A percentile compares a stretch with the other conserved stretches of the same genome.
phyloP scores from a whole-genome alignment of 352 stramenopile genomes.

The Salisapilia sapeloensis region DNA sequence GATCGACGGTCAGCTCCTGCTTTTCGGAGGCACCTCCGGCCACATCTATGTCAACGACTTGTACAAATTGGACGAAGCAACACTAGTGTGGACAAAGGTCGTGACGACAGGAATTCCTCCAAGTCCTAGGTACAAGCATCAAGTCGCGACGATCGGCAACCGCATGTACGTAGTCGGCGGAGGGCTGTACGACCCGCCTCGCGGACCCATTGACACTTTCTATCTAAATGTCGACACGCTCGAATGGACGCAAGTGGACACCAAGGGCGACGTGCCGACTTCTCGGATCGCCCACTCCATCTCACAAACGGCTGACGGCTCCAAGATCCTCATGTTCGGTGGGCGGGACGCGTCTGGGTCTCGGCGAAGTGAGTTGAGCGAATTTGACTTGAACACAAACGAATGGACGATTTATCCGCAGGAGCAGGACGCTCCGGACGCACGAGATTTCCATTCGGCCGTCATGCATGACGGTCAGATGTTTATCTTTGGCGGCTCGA shows the following conservation, averaged over 20 bases:
- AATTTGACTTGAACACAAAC: slow-evolving; percentile 37
- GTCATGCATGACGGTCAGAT: slow-evolving; percentile 58
- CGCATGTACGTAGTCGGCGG: slow-evolving; percentile 70
- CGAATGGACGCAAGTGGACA: slow-evolving; percentile 41
- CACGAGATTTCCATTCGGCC: slow-evolving; percentile 67
- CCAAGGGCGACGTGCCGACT: slow-evolving; percentile 34
- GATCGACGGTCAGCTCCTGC: slow-evolving; percentile 66
- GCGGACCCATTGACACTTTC: slow-evolving; percentile 53
- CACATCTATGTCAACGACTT: slow-evolving; percentile 77
- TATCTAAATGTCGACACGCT: slow-evolving; percentile 62
- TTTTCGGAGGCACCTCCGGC: slow-evolving; percentile 65
- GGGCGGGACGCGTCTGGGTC: slow-evolving; percentile 51
- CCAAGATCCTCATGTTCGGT: slow-evolving; percentile 61
- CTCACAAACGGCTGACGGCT: slow-evolving; percentile 22
- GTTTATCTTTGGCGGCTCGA: slow-evolving; percentile 72
- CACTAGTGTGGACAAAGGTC: slow-evolving; percentile 51
- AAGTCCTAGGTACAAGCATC: slow-evolving; percentile 72
- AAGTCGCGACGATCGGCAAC: slow-evolving; percentile 44
- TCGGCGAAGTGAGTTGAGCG: slow-evolving; percentile 51
- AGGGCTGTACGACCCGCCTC: slow-evolving; percentile 56
- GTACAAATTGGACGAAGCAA: slow-evolving; percentile 65
- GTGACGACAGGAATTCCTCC: slow-evolving; percentile 39
- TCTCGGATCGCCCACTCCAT: slow-evolving; percentile 73
- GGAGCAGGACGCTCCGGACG: slow-evolving; percentile 43
- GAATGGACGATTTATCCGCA: slow-evolving; percentile 48